A percentile compares a stretch with the other conserved stretches of the same genome.
Evolutionary conservation across 2,329 filamentous ascomycete species (phyloP).

Genomic region (Dendryphion nanum): DNA sequence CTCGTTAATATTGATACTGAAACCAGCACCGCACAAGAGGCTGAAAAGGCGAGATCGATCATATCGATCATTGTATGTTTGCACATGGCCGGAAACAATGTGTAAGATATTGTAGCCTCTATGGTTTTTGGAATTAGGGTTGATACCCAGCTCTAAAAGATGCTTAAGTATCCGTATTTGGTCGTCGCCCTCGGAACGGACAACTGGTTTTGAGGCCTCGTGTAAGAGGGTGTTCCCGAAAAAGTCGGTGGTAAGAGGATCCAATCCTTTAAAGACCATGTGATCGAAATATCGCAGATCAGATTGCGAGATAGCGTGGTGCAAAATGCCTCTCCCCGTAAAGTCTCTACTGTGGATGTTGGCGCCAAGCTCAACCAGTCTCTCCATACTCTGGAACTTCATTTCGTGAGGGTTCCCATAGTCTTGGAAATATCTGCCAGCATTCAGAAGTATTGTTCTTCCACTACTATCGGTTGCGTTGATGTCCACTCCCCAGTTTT

Average conservation of each 20-base stretch:
- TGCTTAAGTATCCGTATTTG: slow-evolving; percentile 1
- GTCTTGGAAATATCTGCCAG: too few relatives aligned
- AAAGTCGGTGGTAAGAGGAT: slow-evolving; percentile 7
- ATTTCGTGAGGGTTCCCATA: too few relatives aligned
- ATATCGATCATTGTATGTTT: too few relatives aligned
- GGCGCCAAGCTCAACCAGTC: slow-evolving; percentile 5
- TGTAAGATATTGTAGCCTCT: slow-evolving; percentile 18
- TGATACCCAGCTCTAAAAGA: slow-evolving; percentile 5
- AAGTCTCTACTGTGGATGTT: slow-evolving; percentile 1
- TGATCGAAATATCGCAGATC: slow-evolving; percentile 11
- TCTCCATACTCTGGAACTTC: background rate
- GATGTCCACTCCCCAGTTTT: slow-evolving; percentile 23
- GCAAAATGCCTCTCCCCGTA: background rate
- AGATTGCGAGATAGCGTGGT: slow-evolving; percentile 3
- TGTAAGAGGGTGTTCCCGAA: slow-evolving; percentile 8
- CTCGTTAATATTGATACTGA: slow-evolving; percentile 4
- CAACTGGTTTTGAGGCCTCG: slow-evolving; percentile 2
- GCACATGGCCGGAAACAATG: background rate
- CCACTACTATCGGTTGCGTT: slow-evolving; percentile 13
- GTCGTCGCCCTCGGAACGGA: background rate
- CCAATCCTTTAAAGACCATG: slow-evolving; percentile 15
- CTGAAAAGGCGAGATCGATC: too few relatives aligned
- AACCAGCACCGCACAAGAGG: slow-evolving; percentile 1
- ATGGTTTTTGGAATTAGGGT: slow-evolving; percentile 9
- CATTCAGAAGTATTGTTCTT: too few relatives aligned